Percentiles rank a stretch among this genome's conserved stretches.
These are phyloP conservation scores for Aureobasidium sp. DNA, from an alignment of 2,329 filamentous ascomycete species.

Conservation along the genomic window DNA sequence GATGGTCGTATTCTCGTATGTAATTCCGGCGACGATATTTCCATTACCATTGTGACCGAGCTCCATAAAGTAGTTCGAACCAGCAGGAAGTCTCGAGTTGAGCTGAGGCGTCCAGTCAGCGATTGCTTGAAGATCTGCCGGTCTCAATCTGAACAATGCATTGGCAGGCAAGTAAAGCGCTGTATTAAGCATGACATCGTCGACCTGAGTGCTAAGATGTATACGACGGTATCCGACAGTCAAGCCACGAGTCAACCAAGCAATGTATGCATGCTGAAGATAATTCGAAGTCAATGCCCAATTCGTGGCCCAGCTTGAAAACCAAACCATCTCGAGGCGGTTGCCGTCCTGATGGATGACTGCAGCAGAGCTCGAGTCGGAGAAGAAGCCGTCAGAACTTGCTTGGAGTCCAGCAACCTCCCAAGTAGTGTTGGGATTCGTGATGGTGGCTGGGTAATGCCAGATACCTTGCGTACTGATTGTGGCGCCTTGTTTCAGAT, in stretches of 20 bases:
- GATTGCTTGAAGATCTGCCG: slow-evolving; percentile 43
- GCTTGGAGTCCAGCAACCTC: slow-evolving; percentile 48
- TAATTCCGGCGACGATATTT: slow-evolving; percentile 37
- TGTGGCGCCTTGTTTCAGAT: slow-evolving; percentile 41
- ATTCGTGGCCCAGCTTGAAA: slow-evolving; percentile 47
- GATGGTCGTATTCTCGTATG: slow-evolving; percentile 19
- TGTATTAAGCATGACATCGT: slow-evolving; percentile 54
- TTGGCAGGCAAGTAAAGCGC: slow-evolving; percentile 38
- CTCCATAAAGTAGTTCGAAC: slow-evolving; percentile 48
- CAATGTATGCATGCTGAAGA: slow-evolving; percentile 56
- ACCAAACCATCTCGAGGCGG: slow-evolving; percentile 57
- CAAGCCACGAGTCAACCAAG: slow-evolving; percentile 54
- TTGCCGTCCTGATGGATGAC: slow-evolving; percentile 54
- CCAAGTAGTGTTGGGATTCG: slow-evolving; percentile 47
- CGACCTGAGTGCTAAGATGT: slow-evolving; percentile 52
- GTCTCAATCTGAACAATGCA: slow-evolving; percentile 43
- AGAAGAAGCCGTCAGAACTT: slow-evolving; percentile 32
- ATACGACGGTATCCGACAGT: slow-evolving; percentile 49
- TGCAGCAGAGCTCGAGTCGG: slow-evolving; percentile 42
- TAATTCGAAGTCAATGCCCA: slow-evolving; percentile 51
- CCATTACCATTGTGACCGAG: slow-evolving; percentile 52
- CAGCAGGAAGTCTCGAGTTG: slow-evolving; percentile 44
- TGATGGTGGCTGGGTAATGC: slow-evolving; percentile 53
- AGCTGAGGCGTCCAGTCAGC: slow-evolving; percentile 37
- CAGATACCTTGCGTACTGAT: slow-evolving; percentile 47